These are phyloP conservation scores for Cyclotella sp. DNA, from an alignment of 108 stramenopile genomes.

Conservation along the genomic window DNA sequence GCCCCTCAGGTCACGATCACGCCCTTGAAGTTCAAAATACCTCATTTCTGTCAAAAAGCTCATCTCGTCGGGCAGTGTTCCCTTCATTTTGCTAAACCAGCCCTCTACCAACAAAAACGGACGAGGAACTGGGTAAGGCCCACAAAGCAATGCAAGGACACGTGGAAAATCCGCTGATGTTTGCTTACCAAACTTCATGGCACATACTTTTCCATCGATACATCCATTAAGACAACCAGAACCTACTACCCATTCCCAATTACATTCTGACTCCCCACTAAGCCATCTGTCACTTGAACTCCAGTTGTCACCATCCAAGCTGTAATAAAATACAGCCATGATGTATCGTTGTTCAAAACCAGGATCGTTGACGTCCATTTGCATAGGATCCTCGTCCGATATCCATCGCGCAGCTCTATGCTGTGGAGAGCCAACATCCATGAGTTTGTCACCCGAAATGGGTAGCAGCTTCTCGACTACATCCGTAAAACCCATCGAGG, in stretches of 20 bases:
- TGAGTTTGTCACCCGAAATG: conserved; percentile 14
- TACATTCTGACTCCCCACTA: conserved; percentile 7
- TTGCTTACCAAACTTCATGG: conserved; percentile 4
- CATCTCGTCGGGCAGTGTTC: conserved; percentile 9
- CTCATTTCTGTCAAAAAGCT: conserved; percentile 15
- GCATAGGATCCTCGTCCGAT: conserved; percentile 19
- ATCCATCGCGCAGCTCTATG: conserved; percentile 29
- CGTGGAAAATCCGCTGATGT: not conserved
- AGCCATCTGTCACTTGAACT: conserved; percentile 11
- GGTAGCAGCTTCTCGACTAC: conserved; percentile 18
- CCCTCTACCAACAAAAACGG: not conserved
- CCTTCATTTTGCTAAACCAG: not conserved
- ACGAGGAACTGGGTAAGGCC: not conserved
- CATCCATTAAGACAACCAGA: conserved; percentile 13
- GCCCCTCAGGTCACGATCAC: not conserved
- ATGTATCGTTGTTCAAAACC: conserved; percentile 24
- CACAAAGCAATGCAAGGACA: not conserved
- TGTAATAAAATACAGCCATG: conserved; percentile 30
- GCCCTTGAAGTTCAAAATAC: conserved; percentile 15
- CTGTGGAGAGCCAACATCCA: conserved; percentile 15
- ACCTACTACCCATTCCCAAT: conserved; percentile 10
- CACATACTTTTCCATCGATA: conserved; percentile 17
- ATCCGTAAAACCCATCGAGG: not conserved
- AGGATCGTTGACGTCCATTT: conserved; percentile 14
- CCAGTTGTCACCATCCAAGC: conserved; percentile 17